Base-by-base conservation (phyloP, 352 stramenopile genomes). In the Pelagophyceae sp. region DNA sequence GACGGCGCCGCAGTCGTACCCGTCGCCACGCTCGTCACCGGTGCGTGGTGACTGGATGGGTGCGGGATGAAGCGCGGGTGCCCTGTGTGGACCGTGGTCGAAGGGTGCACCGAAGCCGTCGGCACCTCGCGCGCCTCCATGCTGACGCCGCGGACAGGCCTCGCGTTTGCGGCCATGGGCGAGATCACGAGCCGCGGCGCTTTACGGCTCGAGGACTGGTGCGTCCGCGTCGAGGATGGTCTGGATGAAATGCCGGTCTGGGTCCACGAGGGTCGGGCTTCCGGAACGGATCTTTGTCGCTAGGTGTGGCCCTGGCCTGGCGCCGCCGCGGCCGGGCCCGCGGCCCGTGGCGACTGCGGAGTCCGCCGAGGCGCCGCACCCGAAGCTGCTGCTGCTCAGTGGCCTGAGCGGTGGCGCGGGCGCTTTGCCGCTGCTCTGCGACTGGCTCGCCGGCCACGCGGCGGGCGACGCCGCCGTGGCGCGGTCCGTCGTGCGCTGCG, bases 401-500 rank as follows among this genome's bases (percentile, higher is more conserved):
- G 61, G 61, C 33, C 61, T 37, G 3, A 25, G 15, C 61, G 31
- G 60, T 27, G 61, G 80, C 40, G 78, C 60, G 20, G 80, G 85
- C 37, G 40, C 76, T 29, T 77, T 85, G 50, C 85, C 85, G 29
- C 75, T 93, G 58, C 78, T 93, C 0, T 81, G 90, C 51, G 89
- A 95, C 76, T 95, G 93, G 80, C 80, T 94, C 25, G 83, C 83
- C 0, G 90, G 90, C 31, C 81, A 84, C 19, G 25, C 93, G 0
- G 89, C 80, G 0, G 82, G 85, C 1, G 88, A 93, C 72, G 82
- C 82, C 15, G 61, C 5, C 29, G 3, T 71, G n/a, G 33, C 31
- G n/a, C 3, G 31, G 33, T 23, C 15, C 61, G 61, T 71, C 61
- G 61, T 31, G 61, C 61, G 61, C n/a, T 35, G 11, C 61, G 77